Evolutionary conservation across 768 basidiomycete genomes (phyloP).

Genomic region (Amanita subjunquillea): DNA sequence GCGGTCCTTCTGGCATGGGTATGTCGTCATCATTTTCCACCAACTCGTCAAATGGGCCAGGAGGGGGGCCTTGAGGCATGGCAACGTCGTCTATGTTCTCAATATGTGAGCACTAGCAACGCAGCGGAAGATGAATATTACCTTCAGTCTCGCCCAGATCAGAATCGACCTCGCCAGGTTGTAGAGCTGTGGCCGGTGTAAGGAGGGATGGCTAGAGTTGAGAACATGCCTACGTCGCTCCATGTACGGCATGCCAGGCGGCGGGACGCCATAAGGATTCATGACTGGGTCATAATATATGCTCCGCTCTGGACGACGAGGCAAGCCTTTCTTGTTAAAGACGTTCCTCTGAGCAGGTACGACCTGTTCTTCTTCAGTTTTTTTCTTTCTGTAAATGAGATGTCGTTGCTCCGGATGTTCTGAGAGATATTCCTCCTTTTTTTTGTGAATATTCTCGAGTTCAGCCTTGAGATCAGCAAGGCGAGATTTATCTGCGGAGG

Average conservation of each 20-base stretch:
- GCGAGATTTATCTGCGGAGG: constrained; percentile 49
- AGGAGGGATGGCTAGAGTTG: neutral
- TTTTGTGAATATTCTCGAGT: constrained; percentile 67
- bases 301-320: constrained; percentile 85
- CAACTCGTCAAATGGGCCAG: constrained; percentile 28
- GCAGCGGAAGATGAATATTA: constrained; percentile 6
- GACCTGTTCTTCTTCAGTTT: constrained; percentile 32
- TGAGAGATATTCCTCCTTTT: constrained; percentile 85
- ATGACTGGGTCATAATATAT: constrained; percentile 88
- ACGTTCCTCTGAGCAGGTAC: constrained; percentile 49
- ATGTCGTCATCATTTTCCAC: constrained; percentile 75
- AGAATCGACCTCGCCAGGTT: constrained; percentile 52
- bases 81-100: constrained; percentile 37
- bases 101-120: constrained; percentile 1
- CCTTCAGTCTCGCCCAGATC: constrained; percentile 49
- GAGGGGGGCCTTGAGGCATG: constrained; percentile 59
- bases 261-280: constrained; percentile 90
- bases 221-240: constrained; percentile 63
- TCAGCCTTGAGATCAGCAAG: constrained; percentile 68
- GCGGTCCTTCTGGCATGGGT: constrained; percentile 79
- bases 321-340: constrained; percentile 78
- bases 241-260: constrained; percentile 94
- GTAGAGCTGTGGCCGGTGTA: constrained; percentile 34
- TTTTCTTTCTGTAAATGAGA: constrained; percentile 62
- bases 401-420: constrained; percentile 90